Conservation (phyloP, 139 green algal species). For the Tetradesmus obliquus region DNA sequence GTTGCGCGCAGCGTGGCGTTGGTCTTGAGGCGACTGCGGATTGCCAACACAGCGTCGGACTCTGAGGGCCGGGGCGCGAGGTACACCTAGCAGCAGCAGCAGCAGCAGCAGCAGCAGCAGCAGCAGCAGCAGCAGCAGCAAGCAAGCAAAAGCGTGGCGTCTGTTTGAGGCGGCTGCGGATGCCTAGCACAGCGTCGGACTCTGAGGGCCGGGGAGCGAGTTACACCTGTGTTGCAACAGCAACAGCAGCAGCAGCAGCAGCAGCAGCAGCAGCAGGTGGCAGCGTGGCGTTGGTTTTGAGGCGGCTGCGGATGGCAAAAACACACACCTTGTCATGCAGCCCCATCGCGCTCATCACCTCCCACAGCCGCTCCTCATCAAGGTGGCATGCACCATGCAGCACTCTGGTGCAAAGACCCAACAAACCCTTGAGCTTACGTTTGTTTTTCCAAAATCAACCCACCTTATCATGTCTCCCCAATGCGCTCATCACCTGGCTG, state of each 20-base stretch:
- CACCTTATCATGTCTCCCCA: conserved; percentile 19
- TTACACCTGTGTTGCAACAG: too few relatives aligned
- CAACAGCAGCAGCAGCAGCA: conserved; percentile 71
- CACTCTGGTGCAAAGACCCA: neutral
- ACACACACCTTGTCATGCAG: conserved; percentile 50
- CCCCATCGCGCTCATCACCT: conserved; percentile 57
- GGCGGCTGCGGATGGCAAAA: conserved; percentile 61
- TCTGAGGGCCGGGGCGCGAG: conserved; percentile 50
- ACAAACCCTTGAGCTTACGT: neutral
- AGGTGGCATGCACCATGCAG: neutral
- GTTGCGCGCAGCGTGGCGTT: conserved; percentile 41
- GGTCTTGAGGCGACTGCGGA: conserved; percentile 60
- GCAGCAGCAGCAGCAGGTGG: conserved; percentile 33
- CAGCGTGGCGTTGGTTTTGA: conserved; percentile 53
- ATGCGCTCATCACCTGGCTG: too few relatives aligned
- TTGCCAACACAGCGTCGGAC: conserved; percentile 76
- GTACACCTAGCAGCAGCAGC: conserved; percentile 47
- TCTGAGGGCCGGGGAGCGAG: neutral
- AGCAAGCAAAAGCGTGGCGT: too few relatives aligned
- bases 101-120: neutral
- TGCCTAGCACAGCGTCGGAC: neutral
- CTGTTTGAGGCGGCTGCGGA: neutral
- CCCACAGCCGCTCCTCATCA: conserved; percentile 54
- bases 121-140: neutral
- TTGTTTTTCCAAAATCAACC: neutral